Base-by-base conservation (phyloP, 331 rosid genomes). In the Malus hybrid region DNA sequence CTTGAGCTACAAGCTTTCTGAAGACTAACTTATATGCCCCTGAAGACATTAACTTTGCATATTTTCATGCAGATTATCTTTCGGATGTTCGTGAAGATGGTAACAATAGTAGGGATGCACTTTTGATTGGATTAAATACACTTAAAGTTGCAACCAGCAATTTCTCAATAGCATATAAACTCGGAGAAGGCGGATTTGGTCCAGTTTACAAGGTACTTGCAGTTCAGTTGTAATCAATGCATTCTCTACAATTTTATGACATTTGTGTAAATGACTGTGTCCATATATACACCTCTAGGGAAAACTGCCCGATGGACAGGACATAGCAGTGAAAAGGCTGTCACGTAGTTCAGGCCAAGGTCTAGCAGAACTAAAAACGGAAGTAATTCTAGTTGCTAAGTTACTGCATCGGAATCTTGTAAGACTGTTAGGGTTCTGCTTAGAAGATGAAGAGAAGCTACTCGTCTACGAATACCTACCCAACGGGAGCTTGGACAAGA, bases 151-250 rank as follows among this genome's bases (percentile, higher is more conserved):
- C 80, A 70, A 78, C 80, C 48, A 50, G 65, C 56, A 71, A 83
- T 33, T 83, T 83, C 83, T 80, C 72, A 29, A 71, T 68, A 28
- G 76, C 63, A 1, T 10, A 67, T 44, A 80, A 68, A 76, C 83
- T 80, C 71, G 82, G 87, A 44, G 60, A 80, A 68, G 87, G 84
- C 6, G 86, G 86, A 31, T 78, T 82, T 60, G 83, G 83, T 27
- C 32, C 68, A 22, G 75, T 78, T 24, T 39, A 81, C 75, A 77
- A 81, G 75, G 81, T 77, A 24, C 33, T 72, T 72, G 13, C 54
- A 29, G 50, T 67, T 68, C 15, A 42, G 1, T 22, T 44, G 36
- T 14, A 27, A 61, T 24, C 34, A 61, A 27, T 14, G 18, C 34
- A 11, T 24, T 27, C 33, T 27, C 36, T 13, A 61, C 14, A 4